Conservation (phyloP, 1,284 basidiomycete species). For the Coriolopsis trogii region DNA sequence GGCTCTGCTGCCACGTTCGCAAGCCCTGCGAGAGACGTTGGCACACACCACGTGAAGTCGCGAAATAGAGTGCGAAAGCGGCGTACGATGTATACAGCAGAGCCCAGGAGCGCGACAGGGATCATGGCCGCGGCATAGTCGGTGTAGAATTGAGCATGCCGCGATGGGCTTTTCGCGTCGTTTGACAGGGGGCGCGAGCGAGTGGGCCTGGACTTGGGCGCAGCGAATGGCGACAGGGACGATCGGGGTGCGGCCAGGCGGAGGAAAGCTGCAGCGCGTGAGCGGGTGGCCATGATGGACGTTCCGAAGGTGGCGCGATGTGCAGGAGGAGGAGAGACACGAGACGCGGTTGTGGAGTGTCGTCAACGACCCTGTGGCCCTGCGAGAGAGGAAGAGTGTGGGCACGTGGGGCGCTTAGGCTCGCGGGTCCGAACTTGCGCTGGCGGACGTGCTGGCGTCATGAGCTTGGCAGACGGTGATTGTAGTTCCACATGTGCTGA, state of each 20-base stretch:
- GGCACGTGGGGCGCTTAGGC: slow-evolving; percentile 15
- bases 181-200: slow-evolving; percentile 13
- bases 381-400: neutral
- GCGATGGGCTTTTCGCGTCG: slow-evolving; percentile 36
- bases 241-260: neutral
- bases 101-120: slow-evolving; percentile 74
- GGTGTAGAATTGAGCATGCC: slow-evolving; percentile 67
- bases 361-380: slow-evolving; percentile 1
- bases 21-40: slow-evolving; percentile 49
- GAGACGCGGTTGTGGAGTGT: neutral
- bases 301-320: neutral
- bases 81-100: slow-evolving; percentile 74
- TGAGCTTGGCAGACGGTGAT: slow-evolving; percentile 7
- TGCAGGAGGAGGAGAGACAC: neutral
- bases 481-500: too few relatives aligned
- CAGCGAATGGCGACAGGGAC: slow-evolving; percentile 1
- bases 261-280: neutral
- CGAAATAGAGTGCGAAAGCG: slow-evolving; percentile 2
- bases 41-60: slow-evolving; percentile 8
- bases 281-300: neutral
- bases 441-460: slow-evolving; percentile 3
- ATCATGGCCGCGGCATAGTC: slow-evolving; percentile 75
- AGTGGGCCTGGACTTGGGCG: slow-evolving; percentile 6
- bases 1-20: slow-evolving; percentile 58
- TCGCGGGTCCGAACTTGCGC: slow-evolving; percentile 7